These are phyloP conservation scores for Backusella luteola DNA, from an alignment of 192 early-diverging fungal genomes.

Conservation along the genomic window DNA sequence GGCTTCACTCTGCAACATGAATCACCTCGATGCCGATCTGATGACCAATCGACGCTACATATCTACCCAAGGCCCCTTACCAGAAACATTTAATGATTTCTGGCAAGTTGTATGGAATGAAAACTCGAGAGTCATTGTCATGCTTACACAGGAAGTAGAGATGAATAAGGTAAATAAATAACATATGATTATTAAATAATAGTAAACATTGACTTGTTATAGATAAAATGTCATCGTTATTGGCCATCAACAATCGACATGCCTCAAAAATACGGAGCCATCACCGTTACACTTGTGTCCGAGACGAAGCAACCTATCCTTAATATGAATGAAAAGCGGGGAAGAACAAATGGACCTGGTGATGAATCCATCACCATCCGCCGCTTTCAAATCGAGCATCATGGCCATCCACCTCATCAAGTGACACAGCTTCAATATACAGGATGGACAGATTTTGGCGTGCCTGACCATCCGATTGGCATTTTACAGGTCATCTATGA, in stretches of 20 bases:
- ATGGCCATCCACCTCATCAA: background rate
- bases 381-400: conserved; percentile 10
- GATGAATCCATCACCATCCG: conserved; percentile 56
- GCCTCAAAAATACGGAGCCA: conserved; percentile 43
- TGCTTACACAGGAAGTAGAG: conserved; percentile 90
- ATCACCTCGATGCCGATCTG: background rate
- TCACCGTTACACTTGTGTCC: conserved; percentile 52
- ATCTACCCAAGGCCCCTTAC: conserved; percentile 70
- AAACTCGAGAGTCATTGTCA: conserved; percentile 76
- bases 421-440: conserved; percentile 83
- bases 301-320: conserved; percentile 42
- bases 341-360: background rate
- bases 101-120: conserved; percentile 96
- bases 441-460: conserved; percentile 85
- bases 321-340: conserved; percentile 11
- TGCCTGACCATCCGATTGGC: conserved; percentile 60
- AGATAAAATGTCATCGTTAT: conserved; percentile 83
- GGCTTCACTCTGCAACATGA: background rate
- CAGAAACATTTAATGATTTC: conserved; percentile 81
- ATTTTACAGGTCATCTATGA: conserved; percentile 56
- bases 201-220: background rate
- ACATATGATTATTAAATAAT: too few relatives aligned
- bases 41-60: conserved; percentile 33
- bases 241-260: conserved; percentile 62
- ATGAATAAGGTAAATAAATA: conserved; percentile 55